Conservation (phyloP, 768 basidiomycete species). For the Leucocoprinus leucothites region DNA sequence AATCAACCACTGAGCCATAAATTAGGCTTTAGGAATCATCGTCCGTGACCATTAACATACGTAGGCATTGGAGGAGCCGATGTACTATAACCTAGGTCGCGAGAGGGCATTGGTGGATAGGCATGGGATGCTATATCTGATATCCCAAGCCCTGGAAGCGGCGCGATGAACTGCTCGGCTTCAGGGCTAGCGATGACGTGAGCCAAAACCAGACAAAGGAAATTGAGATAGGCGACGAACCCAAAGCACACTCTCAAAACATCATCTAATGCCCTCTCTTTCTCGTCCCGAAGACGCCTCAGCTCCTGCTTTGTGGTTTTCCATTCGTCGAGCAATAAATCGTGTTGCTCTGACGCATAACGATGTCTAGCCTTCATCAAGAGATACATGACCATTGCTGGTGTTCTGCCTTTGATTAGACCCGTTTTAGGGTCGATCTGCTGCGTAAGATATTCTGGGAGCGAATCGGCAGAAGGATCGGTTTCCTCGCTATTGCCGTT, state of each 20-base stretch:
- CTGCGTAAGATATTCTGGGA: constrained; percentile 51
- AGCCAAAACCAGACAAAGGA: background rate
- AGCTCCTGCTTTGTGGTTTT: constrained; percentile 49
- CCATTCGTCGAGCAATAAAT: constrained; percentile 62
- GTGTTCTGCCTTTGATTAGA: constrained; percentile 67
- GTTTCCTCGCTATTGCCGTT: constrained; percentile 32
- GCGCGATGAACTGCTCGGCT: constrained; percentile 6
- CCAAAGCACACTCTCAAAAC: constrained; percentile 25
- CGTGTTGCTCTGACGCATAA: constrained; percentile 67
- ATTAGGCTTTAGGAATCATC: background rate
- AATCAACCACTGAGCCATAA: background rate
- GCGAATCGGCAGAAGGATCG: constrained; percentile 29
- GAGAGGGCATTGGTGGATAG: background rate
- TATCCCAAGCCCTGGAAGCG: background rate
- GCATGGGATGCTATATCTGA: background rate
- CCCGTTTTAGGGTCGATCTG: constrained; percentile 57
- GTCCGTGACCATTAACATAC: constrained; percentile 11
- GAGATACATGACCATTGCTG: constrained; percentile 66
- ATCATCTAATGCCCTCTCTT: constrained; percentile 60
- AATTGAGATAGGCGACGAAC: constrained; percentile 17
- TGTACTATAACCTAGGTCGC: constrained; percentile 3
- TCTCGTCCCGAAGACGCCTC: constrained; percentile 50
- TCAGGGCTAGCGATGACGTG: background rate
- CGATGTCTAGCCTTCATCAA: constrained; percentile 75
- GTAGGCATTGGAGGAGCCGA: constrained; percentile 2